Base-by-base conservation (phyloP, 2,329 filamentous ascomycete species). In the Eutypella sp. region DNA sequence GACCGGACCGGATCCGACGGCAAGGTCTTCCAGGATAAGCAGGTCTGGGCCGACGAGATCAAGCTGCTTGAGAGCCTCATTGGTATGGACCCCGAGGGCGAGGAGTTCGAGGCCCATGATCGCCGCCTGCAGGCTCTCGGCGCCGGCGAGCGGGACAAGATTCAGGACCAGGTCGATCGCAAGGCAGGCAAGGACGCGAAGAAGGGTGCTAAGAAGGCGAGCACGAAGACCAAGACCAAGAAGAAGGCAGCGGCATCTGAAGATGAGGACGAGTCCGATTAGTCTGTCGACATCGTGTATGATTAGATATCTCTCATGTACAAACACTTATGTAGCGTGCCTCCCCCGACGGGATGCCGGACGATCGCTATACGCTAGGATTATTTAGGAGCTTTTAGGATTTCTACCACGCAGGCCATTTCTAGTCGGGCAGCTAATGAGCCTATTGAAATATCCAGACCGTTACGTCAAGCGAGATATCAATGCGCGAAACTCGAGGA, bases 31-130 rank as follows among this genome's bases (percentile, higher is more conserved):
- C 87, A 95, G 60, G 89, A 96, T 65, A 89, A 84, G 65, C 73
- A 79, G 44, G 77, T 96, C 15, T 97, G 92, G 91, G 90, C 91
- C 1, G 77, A 84, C 39, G 93, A 99, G 70, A 97, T 99, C 68
- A 96, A 96, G 71, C 72, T 97, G 52, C 76, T 99, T 5, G 93
- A 99, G 68, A 82, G 82, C 39, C 72, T 99, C 42, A 85, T 96
- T 34, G 92, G 84, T 7, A 89, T 91, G 80, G 86, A 96, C 62
- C 64, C 80, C 0, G 85, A 89, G 29, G 74, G 79, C n/a, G 74
- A 83, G 8, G 84, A 87, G 57, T 96, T 96, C 62, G 71, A 67
- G 54, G 65, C 71, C 11, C 67, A 88, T 43, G 89, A 89, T 53
- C 64, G 67, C 47, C 74, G 80, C 41, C 64, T 97, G 54, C 76